A percentile compares a stretch with the other conserved stretches of the same genome.
These are phyloP conservation scores for Saccharomyces hybrid DNA, from an alignment of 1,139 yeast genomes.

Conservation along the genomic window DNA sequence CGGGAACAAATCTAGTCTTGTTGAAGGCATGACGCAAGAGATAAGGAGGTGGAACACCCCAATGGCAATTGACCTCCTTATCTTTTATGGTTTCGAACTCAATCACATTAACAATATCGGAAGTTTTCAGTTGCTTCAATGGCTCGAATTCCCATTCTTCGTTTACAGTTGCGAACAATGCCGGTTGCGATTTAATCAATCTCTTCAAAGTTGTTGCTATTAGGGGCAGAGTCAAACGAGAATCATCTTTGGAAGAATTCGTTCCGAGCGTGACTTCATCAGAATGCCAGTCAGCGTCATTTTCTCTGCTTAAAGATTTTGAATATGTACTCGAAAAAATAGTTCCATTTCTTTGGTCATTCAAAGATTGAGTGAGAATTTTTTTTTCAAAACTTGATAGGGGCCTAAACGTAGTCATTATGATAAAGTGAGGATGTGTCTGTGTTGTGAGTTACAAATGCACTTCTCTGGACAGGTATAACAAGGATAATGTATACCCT, in stretches of 20 bases:
- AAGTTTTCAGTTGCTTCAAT: constrained; percentile 14
- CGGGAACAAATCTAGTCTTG: constrained; percentile 18
- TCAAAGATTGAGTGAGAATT: constrained; percentile 18
- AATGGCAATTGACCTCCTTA: constrained; percentile 23
- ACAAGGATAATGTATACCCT: not conserved
- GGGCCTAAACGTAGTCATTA: constrained; percentile 11
- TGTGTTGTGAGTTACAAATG: not conserved
- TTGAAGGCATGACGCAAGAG: constrained; percentile 25
- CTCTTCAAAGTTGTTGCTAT: constrained; percentile 18
- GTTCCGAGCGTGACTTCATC: constrained; percentile 23
- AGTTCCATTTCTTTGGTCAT: constrained; percentile 22
- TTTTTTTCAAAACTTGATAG: constrained; percentile 23
- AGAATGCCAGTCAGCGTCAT: constrained; percentile 13
- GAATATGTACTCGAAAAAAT: constrained; percentile 9
- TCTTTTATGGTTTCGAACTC: constrained; percentile 22
- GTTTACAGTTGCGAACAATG: constrained; percentile 22
- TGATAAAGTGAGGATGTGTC: not conserved
- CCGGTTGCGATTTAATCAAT: constrained; percentile 20
- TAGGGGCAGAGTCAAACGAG: constrained; percentile 13
- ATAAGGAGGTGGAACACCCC: constrained; percentile 24
- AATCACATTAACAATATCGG: constrained; percentile 21
- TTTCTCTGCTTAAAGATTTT: not conserved
- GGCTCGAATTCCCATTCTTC: constrained; percentile 18
- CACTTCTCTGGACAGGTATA: too few relatives aligned
- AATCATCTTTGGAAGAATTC: constrained; percentile 9